A percentile compares a stretch with the other conserved stretches of the same genome.
These are phyloP conservation scores for Psilocybe cubensis DNA, from an alignment of 768 basidiomycete species.

Conservation along the genomic window DNA sequence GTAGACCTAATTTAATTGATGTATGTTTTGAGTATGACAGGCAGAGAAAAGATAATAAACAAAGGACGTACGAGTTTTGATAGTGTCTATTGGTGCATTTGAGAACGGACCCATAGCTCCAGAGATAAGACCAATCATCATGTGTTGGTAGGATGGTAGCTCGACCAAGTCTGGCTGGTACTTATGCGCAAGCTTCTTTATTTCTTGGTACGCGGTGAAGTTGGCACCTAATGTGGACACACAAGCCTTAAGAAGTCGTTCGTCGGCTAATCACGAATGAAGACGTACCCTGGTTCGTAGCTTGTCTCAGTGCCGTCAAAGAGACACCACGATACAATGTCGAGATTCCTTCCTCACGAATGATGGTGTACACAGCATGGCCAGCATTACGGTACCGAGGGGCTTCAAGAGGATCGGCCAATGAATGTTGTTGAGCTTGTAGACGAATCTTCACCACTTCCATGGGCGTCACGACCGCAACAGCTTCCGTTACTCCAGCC, in stretches of 20 bases:
- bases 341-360: conserved; percentile 86
- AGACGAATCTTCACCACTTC: conserved; percentile 98
- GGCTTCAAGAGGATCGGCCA: conserved; percentile 92
- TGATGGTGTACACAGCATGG: conserved; percentile 93
- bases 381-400: conserved; percentile 96
- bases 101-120: conserved; percentile 99
- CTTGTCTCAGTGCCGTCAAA: conserved; percentile 92
- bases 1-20: conserved; percentile 59
- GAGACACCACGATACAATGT: conserved; percentile 93
- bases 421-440: conserved; percentile 96
- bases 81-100: conserved; percentile 94
- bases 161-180: conserved; percentile 79
- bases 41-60: not conserved
- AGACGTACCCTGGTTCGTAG: conserved; percentile 89
- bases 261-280: not conserved
- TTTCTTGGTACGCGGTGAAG: conserved; percentile 97
- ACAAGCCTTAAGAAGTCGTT: not conserved
- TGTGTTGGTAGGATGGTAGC: conserved; percentile 94
- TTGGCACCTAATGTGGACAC: conserved; percentile 76
- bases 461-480: conserved; percentile 97
- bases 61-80: conserved; percentile 81
- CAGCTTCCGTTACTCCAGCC: conserved; percentile 94
- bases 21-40: conserved; percentile 1
- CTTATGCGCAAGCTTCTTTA: conserved; percentile 82
- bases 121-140: conserved; percentile 92